Base-by-base conservation (phyloP, 176 grass and related monocot genomes). In the Tillandsia fasciculata region DNA sequence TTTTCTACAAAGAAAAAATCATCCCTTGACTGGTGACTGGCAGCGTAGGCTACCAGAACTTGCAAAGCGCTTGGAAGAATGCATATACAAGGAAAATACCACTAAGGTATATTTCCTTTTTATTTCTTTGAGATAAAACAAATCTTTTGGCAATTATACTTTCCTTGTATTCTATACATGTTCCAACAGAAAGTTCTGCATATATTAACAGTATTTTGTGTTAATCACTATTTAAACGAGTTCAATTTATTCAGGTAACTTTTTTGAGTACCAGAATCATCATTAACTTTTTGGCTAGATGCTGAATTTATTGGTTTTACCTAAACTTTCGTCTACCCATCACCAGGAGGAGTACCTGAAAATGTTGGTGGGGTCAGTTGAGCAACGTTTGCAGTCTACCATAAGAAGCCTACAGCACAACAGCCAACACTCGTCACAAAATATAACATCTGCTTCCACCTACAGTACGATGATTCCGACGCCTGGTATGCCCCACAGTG, bases 381-480 rank as follows among this genome's bases (percentile, higher is more conserved):
- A 90, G 63, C 69, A 77, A 2, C 76, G 75, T 29, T 78, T 99
- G 82, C 75, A 78, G 50, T 73, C 69, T 69, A 78, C 79, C 77
- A 70, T 94, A 51, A 92, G 87, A 77, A 74, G 72, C 10, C 65
- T 85, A 27, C 82, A 68, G 9, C 65, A 71, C 51, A 74, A 76
- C 17, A 49, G 12, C 53, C 82, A 79, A 51, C 52, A 72, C 8
- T 26, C 28, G 26, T 67, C 68, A 50, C 63, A 80, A 61, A 49
- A 80, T 68, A 79, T 81, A 13, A 83, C 84, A 65, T 80, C 87
- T 81, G 90, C 89, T 24, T 93, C 90, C 18, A 66, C 79, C 42
- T 79, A 77, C 78, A 75, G 87, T 48, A 86, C 85, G 17, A 99
- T 99, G 95, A 99, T 99, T 72, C 95, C 90, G 1, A 99, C 90